Conservation (phyloP, 1,284 basidiomycete genomes). For the Singerocomus rubriflavus region DNA sequence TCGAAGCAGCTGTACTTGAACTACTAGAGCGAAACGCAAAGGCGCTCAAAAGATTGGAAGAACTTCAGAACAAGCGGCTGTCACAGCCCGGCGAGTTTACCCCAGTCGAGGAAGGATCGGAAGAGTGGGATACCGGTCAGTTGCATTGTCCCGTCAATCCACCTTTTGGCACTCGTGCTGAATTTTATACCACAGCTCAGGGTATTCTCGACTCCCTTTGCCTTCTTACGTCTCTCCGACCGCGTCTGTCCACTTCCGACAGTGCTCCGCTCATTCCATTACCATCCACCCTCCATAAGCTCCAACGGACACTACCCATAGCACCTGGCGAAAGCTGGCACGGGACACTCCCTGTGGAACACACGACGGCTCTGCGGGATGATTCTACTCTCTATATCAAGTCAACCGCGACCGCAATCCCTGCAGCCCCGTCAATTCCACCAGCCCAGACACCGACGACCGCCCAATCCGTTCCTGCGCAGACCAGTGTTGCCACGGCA, state of each 20-base stretch:
- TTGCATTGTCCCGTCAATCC: conserved; percentile 1
- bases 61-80: conserved; percentile 59
- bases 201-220: conserved; percentile 65
- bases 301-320: conserved; percentile 65
- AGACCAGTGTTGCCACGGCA: conserved; percentile 21
- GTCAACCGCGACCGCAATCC: conserved; percentile 41
- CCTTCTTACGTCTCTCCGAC: conserved; percentile 66
- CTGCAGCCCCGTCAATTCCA: conserved; percentile 22
- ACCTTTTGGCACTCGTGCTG: neutral
- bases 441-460: conserved; percentile 25
- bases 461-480: conserved; percentile 26
- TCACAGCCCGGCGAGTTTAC: conserved; percentile 43
- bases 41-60: conserved; percentile 59
- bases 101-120: conserved; percentile 60
- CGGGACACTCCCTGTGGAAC: conserved; percentile 64
- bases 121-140: conserved; percentile 77
- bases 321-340: conserved; percentile 63
- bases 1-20: conserved; percentile 65
- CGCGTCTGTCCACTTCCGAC: conserved; percentile 46
- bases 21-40: conserved; percentile 60
- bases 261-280: conserved; percentile 55
- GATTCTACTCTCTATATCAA: conserved; percentile 66
- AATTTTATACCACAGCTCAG: conserved; percentile 49
- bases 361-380: conserved; percentile 61
- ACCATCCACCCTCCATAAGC: conserved; percentile 55